Percentiles rank a stretch among this genome's conserved stretches.
These are phyloP conservation scores for Entonaema liquescens DNA, from an alignment of 495 filamentous ascomycete genomes.

Conservation along the genomic window DNA sequence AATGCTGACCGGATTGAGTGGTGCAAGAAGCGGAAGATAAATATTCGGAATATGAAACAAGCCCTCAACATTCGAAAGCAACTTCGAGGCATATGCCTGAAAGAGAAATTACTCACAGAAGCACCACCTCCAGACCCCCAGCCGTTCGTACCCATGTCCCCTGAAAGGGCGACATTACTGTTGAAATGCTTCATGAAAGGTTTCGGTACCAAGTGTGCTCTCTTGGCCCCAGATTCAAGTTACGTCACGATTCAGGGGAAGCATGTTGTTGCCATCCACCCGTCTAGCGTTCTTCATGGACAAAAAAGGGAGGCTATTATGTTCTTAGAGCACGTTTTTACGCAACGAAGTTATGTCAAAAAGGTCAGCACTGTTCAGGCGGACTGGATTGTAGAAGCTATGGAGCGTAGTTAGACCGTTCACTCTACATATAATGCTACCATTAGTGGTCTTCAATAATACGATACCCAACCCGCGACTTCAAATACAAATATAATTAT, in stretches of 20 bases:
- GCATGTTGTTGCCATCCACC: slow-evolving; percentile 89
- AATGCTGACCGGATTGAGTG: slow-evolving; percentile 76
- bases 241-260: slow-evolving; percentile 86
- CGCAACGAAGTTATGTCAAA: slow-evolving; percentile 88
- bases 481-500: background rate
- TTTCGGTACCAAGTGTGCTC: slow-evolving; percentile 83
- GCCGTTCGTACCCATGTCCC: slow-evolving; percentile 57
- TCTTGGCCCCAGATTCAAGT: slow-evolving; percentile 81
- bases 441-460: background rate
- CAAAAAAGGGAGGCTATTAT: slow-evolving; percentile 92
- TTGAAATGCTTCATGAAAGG: slow-evolving; percentile 84
- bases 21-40: slow-evolving; percentile 80
- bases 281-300: slow-evolving; percentile 83
- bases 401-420: slow-evolving; percentile 50
- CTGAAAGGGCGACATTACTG: slow-evolving; percentile 64
- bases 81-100: slow-evolving; percentile 70
- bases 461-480: background rate
- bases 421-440: background rate
- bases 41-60: slow-evolving; percentile 80
- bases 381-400: slow-evolving; percentile 80
- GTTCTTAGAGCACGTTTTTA: slow-evolving; percentile 96
- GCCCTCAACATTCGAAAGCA: slow-evolving; percentile 84
- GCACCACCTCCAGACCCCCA: slow-evolving; percentile 56
- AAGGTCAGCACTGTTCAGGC: slow-evolving; percentile 88
- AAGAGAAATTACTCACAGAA: slow-evolving; percentile 56